Base-by-base conservation (phyloP, 495 filamentous ascomycete genomes). In the Talaromyces wortmannii region DNA sequence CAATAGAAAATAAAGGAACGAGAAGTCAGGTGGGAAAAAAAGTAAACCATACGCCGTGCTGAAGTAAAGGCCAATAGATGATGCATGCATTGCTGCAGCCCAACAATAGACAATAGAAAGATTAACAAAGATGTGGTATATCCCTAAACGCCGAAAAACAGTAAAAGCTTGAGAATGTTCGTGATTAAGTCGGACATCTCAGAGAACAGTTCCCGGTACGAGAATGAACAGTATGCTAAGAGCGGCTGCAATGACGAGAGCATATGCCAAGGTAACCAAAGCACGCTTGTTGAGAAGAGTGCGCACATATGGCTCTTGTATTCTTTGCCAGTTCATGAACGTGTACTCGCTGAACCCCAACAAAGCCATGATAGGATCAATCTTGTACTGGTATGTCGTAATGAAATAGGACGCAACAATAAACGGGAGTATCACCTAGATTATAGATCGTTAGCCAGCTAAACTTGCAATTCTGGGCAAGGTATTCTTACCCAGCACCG, bases 341-440 rank as follows among this genome's bases (percentile, higher is more conserved):
- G 91, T 96, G 71, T 96, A 96, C 71, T 98, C 94, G 73, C 91
- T 97, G 63, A 83, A 84, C 31, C 92, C 92, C 16, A 88, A 59
- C n/a, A 97, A 79, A 3, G 90, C 94, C 69, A 97, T 84, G 59
- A 95, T 74, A 0, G 95, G 95, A 64, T 98, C 94, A 40, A 98
- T 80, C 51, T 86, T 86, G 73, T 97, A 98, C 69, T 97, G 92
- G 61, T 97, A 92, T 4, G 90, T 89, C 55, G 86, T 80, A 30
- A 97, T 83, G 62, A 83, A 84, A 68, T 98, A 97, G 13, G 95
- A 80, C 7, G 91, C 92, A 36, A 97, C 70, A 2, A 88, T 88
- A 69, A 97, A 97, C 5, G 94, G 94, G n/a, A 97, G 77, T 61
- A 97, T 90, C 33, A 96, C 71, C 92, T 96, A 58, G 42, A 53